Evolutionary conservation across 306 rosid species (phyloP).

Genomic region (Casuarina cunninghamiana): DNA sequence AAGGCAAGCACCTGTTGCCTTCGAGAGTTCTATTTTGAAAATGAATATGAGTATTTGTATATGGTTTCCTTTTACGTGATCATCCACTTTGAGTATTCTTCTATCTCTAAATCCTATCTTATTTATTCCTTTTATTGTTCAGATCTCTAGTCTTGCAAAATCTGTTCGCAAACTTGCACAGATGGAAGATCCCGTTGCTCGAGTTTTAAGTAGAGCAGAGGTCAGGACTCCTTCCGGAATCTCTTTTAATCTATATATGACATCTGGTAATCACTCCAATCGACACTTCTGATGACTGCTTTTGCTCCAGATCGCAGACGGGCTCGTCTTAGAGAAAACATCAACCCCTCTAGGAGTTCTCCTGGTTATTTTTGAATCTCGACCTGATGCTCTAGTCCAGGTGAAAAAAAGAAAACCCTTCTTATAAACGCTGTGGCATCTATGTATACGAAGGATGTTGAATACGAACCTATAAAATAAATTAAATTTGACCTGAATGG

Average conservation of each 20-base stretch:
- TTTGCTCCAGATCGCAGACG: conserved; percentile 68
- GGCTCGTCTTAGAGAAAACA: conserved; percentile 66
- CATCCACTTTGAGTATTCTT: conserved; percentile 2
- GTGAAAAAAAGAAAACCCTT: conserved; percentile 37
- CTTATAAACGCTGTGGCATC: conserved; percentile 15
- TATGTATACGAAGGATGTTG: conserved; percentile 13
- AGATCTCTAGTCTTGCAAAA: conserved; percentile 69
- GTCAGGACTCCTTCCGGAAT: conserved; percentile 26
- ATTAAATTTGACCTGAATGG: conserved; percentile 5
- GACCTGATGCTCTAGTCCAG: conserved; percentile 98
- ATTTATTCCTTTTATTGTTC: conserved; percentile 19
- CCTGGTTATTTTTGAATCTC: conserved; percentile 81
- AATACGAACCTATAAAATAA: conserved; percentile 14
- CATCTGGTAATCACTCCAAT: conserved; percentile 11
- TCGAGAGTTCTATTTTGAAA: background rate
- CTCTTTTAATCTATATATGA: conserved; percentile 2
- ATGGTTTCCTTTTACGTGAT: background rate
- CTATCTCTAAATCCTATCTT: conserved; percentile 13
- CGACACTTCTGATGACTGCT: conserved; percentile 29
- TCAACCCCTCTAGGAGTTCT: conserved; percentile 86
- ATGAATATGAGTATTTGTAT: background rate
- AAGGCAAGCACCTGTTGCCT: conserved; percentile 51
- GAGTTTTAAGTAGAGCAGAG: conserved; percentile 69
- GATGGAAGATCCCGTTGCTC: conserved; percentile 87
- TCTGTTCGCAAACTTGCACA: conserved; percentile 76